Percentiles rank a stretch among this genome's conserved stretches.
Evolutionary conservation across 108 stramenopile genomes (phyloP).

Genomic region (Poteriospumella lacustris): DNA sequence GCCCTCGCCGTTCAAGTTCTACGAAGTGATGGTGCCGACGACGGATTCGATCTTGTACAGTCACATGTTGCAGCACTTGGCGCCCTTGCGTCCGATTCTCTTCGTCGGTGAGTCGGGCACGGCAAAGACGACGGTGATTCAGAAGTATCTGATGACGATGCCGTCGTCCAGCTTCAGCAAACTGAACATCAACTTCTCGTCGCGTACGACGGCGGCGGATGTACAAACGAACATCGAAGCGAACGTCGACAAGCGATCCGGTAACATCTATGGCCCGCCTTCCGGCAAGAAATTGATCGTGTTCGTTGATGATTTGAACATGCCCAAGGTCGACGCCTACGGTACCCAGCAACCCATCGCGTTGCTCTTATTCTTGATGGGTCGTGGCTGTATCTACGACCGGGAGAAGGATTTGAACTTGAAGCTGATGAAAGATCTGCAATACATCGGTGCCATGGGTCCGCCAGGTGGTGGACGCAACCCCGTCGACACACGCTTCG

Average conservation of each 20-base stretch:
- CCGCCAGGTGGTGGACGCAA: conserved; percentile 67
- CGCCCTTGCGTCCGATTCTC: conserved; percentile 56
- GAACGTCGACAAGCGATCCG: conserved; percentile 63
- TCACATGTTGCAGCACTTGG: conserved; percentile 48
- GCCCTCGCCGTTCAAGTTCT: conserved; percentile 59
- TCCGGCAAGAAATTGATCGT: conserved; percentile 57
- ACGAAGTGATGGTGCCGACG: conserved; percentile 65
- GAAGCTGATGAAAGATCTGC: conserved; percentile 57
- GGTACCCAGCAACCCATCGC: conserved; percentile 70
- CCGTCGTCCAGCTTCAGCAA: conserved; percentile 28
- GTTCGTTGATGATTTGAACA: conserved; percentile 69
- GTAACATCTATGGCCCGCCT: conserved; percentile 59
- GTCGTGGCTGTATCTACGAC: conserved; percentile 58
- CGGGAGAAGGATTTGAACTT: conserved; percentile 61
- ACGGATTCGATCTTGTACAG: conserved; percentile 60
- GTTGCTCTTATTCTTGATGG: conserved; percentile 56
- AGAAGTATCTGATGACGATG: conserved; percentile 53
- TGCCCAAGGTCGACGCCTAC: conserved; percentile 61
- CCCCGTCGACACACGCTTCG: conserved; percentile 62
- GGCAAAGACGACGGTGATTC: conserved; percentile 62
- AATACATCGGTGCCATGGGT: conserved; percentile 66
- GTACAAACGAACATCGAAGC: conserved; percentile 63
- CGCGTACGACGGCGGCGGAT: conserved; percentile 53
- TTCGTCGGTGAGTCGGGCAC: conserved; percentile 65
- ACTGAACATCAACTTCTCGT: conserved; percentile 57